Base-by-base conservation (phyloP, 2,329 filamentous ascomycete species). In the Fusarium irregulare region DNA sequence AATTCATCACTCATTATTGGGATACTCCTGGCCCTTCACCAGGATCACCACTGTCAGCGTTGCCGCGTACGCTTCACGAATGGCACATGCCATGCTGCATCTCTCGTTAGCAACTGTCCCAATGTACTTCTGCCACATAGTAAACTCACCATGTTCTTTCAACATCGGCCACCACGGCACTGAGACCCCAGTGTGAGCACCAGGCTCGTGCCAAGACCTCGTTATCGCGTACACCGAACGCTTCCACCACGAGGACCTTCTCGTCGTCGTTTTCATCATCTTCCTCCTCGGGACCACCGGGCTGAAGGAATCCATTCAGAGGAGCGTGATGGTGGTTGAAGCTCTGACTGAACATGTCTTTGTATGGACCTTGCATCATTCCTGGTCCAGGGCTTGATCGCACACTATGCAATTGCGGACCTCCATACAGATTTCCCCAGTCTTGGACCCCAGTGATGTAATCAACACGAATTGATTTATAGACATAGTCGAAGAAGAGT, bases 201-300 rank as follows among this genome's bases (percentile, higher is more conserved):
- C 92, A 94, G 9, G 92, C 91, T 66, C 92, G 83, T 2, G 90
- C 91, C 73, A 94, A 85, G 6, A 93, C 91, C 78, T 93, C 92
- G 71, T 93, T 93, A 78, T 93, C 92, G 50, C 83, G 83, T 23
- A 91, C 90, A 1, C 92, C 92, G 76, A 92, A 89, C 1, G 91
- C 90, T 79, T 93, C 90, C 16, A 93, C 85, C 7, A 91, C 89
- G 11, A 94, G 82, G 6, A 94, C 91, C 71, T 87, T 87, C 70
- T 91, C 90, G 27, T 88, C 82, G 57, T 90, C 87, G 20, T 84
- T 81, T 16, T 83, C 80, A 16, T 83, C 80, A 41, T 83, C 80
- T 20, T 53, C 48, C n/a, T 62, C 56, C 23, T 82, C 79, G 6
- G 54, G 49, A 9, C 34, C 60, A 44, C 50, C 55, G 34, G 72